Evolutionary conservation across 2,329 filamentous ascomycete genomes (phyloP).

Genomic region (Coniochaeta sp.): DNA sequence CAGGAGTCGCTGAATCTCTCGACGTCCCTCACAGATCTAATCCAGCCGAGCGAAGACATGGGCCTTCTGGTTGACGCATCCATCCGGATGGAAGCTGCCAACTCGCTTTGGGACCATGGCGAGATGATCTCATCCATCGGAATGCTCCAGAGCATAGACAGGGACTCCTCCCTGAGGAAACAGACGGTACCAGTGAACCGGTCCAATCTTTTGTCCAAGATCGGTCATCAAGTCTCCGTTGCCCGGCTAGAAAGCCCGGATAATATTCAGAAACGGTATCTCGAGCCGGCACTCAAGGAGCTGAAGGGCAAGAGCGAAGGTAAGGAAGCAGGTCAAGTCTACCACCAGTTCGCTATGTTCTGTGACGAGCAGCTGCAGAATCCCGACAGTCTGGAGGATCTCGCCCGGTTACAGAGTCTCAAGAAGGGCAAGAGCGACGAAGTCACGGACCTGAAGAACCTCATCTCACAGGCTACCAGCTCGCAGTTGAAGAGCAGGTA

Average conservation of each 20-base stretch:
- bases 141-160: conserved; percentile 72
- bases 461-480: conserved; percentile 43
- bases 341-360: conserved; percentile 90
- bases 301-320: conserved; percentile 62
- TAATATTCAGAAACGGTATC: conserved; percentile 78
- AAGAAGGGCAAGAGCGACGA: conserved; percentile 77
- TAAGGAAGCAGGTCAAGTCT: conserved; percentile 76
- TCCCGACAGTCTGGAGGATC: conserved; percentile 75
- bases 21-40: conserved; percentile 73
- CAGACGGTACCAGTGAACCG: conserved; percentile 67
- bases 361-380: conserved; percentile 93
- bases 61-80: conserved; percentile 72
- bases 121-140: conserved; percentile 84
- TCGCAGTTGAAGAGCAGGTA: conserved; percentile 49
- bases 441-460: conserved; percentile 62
- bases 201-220: conserved; percentile 76
- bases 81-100: conserved; percentile 75
- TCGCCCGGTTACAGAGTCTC: conserved; percentile 71
- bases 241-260: conserved; percentile 88
- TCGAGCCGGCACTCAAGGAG: conserved; percentile 77
- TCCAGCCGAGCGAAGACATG: conserved; percentile 60
- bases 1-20: conserved; percentile 85
- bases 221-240: conserved; percentile 83
- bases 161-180: conserved; percentile 52
- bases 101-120: conserved; percentile 88